Evolutionary conservation across 2,329 filamentous ascomycete genomes (phyloP).

Genomic region (Pyricularia pennisetigena): DNA sequence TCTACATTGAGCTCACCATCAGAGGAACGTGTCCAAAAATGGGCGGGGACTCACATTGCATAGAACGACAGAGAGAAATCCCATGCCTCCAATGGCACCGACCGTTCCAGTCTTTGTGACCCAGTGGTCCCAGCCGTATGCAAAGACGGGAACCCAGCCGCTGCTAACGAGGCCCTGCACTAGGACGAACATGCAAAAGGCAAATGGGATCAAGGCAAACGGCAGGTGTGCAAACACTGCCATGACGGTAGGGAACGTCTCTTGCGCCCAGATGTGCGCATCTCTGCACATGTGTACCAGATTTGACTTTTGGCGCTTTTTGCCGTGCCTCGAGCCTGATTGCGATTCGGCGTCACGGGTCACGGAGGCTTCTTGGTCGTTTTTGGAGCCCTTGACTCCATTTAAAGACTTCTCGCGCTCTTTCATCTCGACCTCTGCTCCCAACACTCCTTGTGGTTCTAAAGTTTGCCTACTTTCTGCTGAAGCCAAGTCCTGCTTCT

Average conservation of each 20-base stretch:
- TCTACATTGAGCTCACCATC: background rate
- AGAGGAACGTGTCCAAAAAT: background rate
- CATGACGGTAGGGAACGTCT: conserved; percentile 61
- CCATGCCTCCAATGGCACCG: conserved; percentile 63
- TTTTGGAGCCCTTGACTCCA: background rate
- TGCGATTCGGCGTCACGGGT: background rate
- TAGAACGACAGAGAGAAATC: conserved; percentile 58
- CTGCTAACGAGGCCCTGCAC: conserved; percentile 65
- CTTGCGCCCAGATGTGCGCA: conserved; percentile 48
- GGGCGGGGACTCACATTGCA: conserved; percentile 58
- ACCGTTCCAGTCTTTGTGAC: conserved; percentile 58
- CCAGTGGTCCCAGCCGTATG: conserved; percentile 66
- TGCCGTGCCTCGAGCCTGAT: background rate
- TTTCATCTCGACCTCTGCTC: background rate
- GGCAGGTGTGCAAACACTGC: conserved; percentile 58
- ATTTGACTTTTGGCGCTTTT: conserved; percentile 12
- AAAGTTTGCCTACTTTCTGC: background rate
- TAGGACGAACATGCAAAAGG: conserved; percentile 65
- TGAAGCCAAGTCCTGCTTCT: background rate
- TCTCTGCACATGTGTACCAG: conserved; percentile 39
- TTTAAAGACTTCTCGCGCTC: background rate
- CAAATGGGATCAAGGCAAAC: conserved; percentile 59
- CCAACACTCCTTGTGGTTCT: background rate
- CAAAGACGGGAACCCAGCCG: conserved; percentile 66
- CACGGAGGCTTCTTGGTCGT: background rate